Base-by-base conservation (phyloP, 75 land plant genomes). In the Picea sitchensis region DNA sequence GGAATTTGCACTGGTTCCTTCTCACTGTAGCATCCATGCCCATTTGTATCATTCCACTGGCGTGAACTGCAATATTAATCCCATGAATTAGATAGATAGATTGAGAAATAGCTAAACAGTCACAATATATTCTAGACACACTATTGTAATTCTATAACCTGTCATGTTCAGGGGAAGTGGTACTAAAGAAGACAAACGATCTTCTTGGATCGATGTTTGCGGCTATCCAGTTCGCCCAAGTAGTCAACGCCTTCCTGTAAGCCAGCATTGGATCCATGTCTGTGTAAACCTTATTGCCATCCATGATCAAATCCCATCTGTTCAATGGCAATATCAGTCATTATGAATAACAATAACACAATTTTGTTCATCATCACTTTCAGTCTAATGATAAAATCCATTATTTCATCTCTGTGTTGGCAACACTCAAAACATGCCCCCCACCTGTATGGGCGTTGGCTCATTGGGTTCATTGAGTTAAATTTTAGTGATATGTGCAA, bases 161-260 rank as follows among this genome's bases (percentile, higher is more conserved):
- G 84, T 91, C 92, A 87, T 94, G 97, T 31, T 89, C 83, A 7
- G 88, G 79, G 3, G 98, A 92, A 71, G 89, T 91, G 14, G 91
- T 90, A 65, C 92, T 61, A 85, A 91, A 95, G 83, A 89, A 88
- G 23, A 95, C 95, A 23, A 62, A 34, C 4, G 90, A 84, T 64
- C 85, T 91, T 58, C 54, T 54, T 5, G 92, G 84, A 77, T 92
- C 84, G 0, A 95, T 78, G 73, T 91, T 86, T 13, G 69, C 54
- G 83, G 89, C 88, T 36, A 95, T 73, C 98, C 93, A 95, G 41
- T 85, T 84, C 0, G 87, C 93, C 98, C 95, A 95, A 13, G 98
- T 95, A 8, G 76, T 83, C 38, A 95, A 51, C 61, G 93, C 93
- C 75, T 78, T 93, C 41, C 80, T 78, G 71, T 88, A 95, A 15